Conservation (phyloP, 2,329 filamentous ascomycete species). For the Byssochlamys sp. region DNA sequence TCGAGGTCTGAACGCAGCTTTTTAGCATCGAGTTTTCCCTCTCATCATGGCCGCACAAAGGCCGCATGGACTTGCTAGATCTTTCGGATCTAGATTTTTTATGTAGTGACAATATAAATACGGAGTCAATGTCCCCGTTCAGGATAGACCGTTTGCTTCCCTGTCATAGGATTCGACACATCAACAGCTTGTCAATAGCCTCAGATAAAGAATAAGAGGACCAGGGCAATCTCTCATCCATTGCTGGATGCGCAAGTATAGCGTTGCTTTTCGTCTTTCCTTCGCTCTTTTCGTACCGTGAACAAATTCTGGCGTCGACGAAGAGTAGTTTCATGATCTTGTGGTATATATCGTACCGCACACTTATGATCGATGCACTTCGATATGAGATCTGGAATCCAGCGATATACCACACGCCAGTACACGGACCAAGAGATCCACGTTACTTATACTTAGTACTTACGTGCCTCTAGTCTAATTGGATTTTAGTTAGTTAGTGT, state of each 20-base stretch:
- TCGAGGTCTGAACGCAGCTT: no score
- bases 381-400: neutral
- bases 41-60: no score
- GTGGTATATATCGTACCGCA: neutral
- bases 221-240: constrained; percentile 1
- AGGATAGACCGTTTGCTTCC: neutral
- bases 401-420: neutral
- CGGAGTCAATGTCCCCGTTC: neutral
- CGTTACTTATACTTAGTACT: no score
- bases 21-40: no score
- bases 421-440: no score
- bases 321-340: neutral
- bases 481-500: no score
- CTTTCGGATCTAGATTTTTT: no score
- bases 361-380: neutral
- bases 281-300: neutral
- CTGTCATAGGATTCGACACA: no score
- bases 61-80: no score
- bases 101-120: neutral
- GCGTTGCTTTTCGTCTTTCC: neutral
- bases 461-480: no score
- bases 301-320: constrained; percentile 2
- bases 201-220: constrained; percentile 10
- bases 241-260: constrained; percentile 2
- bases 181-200: neutral